phyloP scores from a whole-genome alignment of 2,329 filamentous ascomycete species.

The Alternaria sp. region DNA sequence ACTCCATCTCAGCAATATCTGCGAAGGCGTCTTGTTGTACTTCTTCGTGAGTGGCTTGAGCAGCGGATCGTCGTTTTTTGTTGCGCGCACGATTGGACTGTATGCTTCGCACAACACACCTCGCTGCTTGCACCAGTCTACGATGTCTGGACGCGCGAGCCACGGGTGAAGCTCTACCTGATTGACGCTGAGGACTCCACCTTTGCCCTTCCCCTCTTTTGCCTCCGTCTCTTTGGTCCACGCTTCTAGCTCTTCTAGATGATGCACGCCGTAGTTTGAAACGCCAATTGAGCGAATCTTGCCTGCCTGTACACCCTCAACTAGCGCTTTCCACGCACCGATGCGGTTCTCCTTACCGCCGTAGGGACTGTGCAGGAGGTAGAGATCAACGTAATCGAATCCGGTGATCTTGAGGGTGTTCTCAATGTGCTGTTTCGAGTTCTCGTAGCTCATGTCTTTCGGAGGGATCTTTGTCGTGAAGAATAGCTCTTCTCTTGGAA shows the following conservation, averaged over 20 bases:
- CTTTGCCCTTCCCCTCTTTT: conserved; percentile 66
- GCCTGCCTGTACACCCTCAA: conserved; percentile 59
- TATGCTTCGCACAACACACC: conserved; percentile 57
- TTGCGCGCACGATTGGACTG: conserved; percentile 53
- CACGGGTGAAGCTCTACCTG: conserved; percentile 88
- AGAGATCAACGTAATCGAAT: conserved; percentile 72
- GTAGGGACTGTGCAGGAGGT: conserved; percentile 61
- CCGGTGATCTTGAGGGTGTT: conserved; percentile 60
- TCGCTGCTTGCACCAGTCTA: conserved; percentile 72
- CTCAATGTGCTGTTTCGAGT: conserved; percentile 65
- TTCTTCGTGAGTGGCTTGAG: conserved; percentile 61
- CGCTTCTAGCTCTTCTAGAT: conserved; percentile 60
- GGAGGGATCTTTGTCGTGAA: conserved; percentile 74
- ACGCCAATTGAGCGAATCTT: conserved; percentile 62
- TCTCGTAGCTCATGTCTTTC: conserved; percentile 64
- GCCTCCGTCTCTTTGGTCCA: conserved; percentile 68
- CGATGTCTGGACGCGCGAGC: conserved; percentile 80
- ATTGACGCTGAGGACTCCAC: conserved; percentile 78
- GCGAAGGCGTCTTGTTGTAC: conserved; percentile 63
- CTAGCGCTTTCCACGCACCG: conserved; percentile 61
- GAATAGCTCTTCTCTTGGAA: conserved; percentile 67
- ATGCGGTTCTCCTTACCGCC: conserved; percentile 57
- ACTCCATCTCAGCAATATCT: conserved; percentile 67
- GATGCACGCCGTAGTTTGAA: conserved; percentile 62
- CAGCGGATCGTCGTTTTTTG: conserved; percentile 59